Evolutionary conservation across 2,329 filamentous ascomycete genomes (phyloP), one percentile per base, ranked within the genome.

Genomic region (Penicillium digitatum): DNA sequence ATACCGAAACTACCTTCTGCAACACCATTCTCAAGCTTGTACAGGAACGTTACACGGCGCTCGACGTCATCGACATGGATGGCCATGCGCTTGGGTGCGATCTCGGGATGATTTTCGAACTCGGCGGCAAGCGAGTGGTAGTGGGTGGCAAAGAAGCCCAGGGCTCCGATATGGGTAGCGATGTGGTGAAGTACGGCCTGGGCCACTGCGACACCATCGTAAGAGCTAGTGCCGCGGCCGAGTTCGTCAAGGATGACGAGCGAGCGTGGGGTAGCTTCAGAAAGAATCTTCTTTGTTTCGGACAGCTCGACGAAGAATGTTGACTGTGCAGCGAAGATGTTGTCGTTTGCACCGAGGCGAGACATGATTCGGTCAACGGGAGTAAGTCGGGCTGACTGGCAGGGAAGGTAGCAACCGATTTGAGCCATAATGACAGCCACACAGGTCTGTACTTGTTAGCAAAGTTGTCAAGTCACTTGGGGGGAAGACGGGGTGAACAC

Each of bases 341-440:
- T 97, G 83, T 99, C 94, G 68, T 97, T 96, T 45, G 94, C 94
- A 10, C 94, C 94, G 0, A 99, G 84, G 43, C 94, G 90, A 10
- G 93, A 97, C 94, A 99, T 99, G 78, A 99, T 97, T 52, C 94
- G 89, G 71, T 99, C 94, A 3, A 95, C 86, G 0, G 94, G 93
- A 0, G 93, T 97, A 42, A 99, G 81, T 3, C 82, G 85, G 1
- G 94, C 94, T 3, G 86, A 90, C 18, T 82, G 79, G 56, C 90
- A 92, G 1, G 94, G 94, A 1, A 99, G 85, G 63, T 95, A 88
- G 72, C 93, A 96, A 52, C 94, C 94, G 29, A 99, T 88, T 70
- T 99, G 94, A 0, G 94, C 94, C 84, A 99, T 92, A 65, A 99
- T 97, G 47, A 96, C 93, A 0, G 94, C 94, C 45, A 94, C 86